phyloP scores from a whole-genome alignment of 768 basidiomycete genomes.

The Paxillus rubicundulus region DNA sequence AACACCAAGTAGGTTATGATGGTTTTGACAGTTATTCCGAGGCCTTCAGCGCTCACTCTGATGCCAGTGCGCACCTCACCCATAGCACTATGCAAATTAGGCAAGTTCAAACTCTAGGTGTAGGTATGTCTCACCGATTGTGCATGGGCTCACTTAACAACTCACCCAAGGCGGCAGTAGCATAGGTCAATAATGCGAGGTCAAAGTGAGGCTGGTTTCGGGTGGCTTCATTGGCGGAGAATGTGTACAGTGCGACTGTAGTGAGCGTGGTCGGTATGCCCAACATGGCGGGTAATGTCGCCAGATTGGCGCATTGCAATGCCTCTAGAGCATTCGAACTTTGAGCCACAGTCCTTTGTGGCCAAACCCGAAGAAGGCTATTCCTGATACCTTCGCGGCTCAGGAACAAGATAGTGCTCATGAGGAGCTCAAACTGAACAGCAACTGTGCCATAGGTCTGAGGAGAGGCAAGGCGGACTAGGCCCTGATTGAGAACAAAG shows the following conservation, averaged over 20 bases:
- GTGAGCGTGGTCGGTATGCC: constrained; percentile 64
- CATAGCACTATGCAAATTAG: constrained; percentile 55
- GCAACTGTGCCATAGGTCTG: constrained; percentile 86
- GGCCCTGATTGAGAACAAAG: constrained; percentile 83
- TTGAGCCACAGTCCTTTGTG: constrained; percentile 9
- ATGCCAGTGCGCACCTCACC: constrained; percentile 61
- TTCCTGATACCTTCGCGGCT: constrained; percentile 92
- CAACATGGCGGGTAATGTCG: constrained; percentile 63
- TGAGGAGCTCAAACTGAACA: constrained; percentile 90
- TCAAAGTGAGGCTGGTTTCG: constrained; percentile 63
- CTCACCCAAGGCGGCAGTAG: constrained; percentile 71
- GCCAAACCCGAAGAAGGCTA: constrained; percentile 66
- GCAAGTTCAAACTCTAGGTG: background rate
- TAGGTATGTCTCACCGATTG: constrained; percentile 49
- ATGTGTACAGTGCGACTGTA: constrained; percentile 52
- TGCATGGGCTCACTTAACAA: constrained; percentile 82
- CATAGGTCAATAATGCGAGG: constrained; percentile 65
- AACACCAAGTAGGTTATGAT: constrained; percentile 68
- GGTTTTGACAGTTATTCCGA: constrained; percentile 74
- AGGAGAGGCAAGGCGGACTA: constrained; percentile 82
- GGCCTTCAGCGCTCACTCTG: constrained; percentile 84
- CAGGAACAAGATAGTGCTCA: constrained; percentile 88
- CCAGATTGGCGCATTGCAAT: constrained; percentile 41
- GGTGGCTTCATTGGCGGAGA: constrained; percentile 51
- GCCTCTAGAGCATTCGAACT: background rate